Percentiles rank a stretch among this genome's conserved stretches.
phyloP scores from a whole-genome alignment of 306 rosid species.

The Lathyrus tuberosus region DNA sequence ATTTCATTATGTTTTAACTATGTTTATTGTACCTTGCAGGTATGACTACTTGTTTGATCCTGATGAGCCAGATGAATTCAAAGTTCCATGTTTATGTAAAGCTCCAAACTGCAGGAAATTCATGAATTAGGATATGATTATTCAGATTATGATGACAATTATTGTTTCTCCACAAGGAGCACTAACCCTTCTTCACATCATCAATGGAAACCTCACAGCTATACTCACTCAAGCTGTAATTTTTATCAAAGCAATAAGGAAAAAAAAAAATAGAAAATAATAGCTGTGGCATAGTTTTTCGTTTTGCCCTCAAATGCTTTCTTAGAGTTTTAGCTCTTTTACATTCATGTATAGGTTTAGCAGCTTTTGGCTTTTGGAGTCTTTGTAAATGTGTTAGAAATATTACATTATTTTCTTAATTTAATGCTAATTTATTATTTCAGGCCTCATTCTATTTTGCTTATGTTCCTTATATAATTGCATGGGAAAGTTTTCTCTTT shows the following conservation, averaged over 20 bases:
- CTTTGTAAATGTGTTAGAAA: conserved; percentile 43
- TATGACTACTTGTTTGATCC: conserved; percentile 91
- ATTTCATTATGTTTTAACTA: neutral
- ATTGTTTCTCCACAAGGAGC: conserved; percentile 74
- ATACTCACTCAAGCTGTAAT: conserved; percentile 53
- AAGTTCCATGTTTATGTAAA: conserved; percentile 92
- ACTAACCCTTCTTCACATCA: conserved; percentile 55
- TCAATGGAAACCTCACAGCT: conserved; percentile 58
- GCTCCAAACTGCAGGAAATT: conserved; percentile 84
- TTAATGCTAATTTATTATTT: conserved; percentile 4
- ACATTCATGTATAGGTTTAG: conserved; percentile 47
- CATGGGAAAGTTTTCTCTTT: neutral
- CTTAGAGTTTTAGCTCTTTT: conserved; percentile 35
- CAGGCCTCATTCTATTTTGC: conserved; percentile 4
- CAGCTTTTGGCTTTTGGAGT: conserved; percentile 44
- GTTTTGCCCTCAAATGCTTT: conserved; percentile 1
- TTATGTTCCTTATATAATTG: neutral
- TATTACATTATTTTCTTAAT: conserved; percentile 31
- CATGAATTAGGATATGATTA: conserved; percentile 67
- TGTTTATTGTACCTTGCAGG: conserved; percentile 55
- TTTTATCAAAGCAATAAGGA: conserved; percentile 38
- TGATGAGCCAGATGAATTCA: conserved; percentile 80
- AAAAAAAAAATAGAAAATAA: conserved; percentile 13
- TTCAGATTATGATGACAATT: conserved; percentile 44
- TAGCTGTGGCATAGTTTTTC: conserved; percentile 18